Percentiles rank a stretch among this genome's conserved stretches.
phyloP scores from a whole-genome alignment of 2,329 filamentous ascomycete genomes.

The Phoma herbarum region DNA sequence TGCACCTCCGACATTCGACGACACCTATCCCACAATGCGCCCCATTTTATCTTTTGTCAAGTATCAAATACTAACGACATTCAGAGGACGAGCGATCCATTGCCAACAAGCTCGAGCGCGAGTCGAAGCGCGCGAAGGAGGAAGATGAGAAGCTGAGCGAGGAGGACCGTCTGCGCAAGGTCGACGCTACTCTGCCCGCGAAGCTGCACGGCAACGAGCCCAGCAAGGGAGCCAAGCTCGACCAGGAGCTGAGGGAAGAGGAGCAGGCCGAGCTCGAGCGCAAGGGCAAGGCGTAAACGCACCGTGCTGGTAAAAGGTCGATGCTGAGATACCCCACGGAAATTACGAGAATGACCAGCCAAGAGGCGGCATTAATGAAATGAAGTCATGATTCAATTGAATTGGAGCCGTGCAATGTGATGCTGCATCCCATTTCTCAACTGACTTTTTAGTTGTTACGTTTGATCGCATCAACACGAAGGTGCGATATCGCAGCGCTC shows the following conservation, averaged over 20 bases:
- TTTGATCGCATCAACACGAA: not conserved
- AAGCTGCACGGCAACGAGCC: constrained; percentile 76
- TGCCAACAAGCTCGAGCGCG: constrained; percentile 73
- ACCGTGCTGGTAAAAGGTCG: constrained; percentile 8
- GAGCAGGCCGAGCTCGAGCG: constrained; percentile 70
- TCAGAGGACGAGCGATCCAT: constrained; percentile 75
- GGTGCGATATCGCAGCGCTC: constrained; percentile 1
- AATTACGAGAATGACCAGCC: constrained; percentile 16
- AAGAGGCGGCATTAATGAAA: constrained; percentile 21
- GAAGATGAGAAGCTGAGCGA: constrained; percentile 40
- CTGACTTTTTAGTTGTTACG: not conserved
- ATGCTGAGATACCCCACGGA: constrained; percentile 21
- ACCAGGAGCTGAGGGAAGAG: constrained; percentile 72
- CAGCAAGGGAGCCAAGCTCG: constrained; percentile 74
- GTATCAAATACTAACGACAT: constrained; percentile 37
- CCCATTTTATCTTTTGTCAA: not conserved
- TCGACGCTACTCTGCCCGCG: constrained; percentile 68
- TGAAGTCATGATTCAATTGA: constrained; percentile 15
- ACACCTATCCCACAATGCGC: not conserved
- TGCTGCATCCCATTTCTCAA: not conserved
- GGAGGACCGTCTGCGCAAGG: constrained; percentile 57
- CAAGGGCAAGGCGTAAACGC: constrained; percentile 60
- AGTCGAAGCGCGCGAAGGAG: constrained; percentile 62
- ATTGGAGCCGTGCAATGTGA: not conserved
- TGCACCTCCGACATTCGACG: not conserved